Evolutionary conservation across 495 filamentous ascomycete species (phyloP), one percentile per base, ranked within the genome.

Genomic region (Hypoxylon cercidicola): DNA sequence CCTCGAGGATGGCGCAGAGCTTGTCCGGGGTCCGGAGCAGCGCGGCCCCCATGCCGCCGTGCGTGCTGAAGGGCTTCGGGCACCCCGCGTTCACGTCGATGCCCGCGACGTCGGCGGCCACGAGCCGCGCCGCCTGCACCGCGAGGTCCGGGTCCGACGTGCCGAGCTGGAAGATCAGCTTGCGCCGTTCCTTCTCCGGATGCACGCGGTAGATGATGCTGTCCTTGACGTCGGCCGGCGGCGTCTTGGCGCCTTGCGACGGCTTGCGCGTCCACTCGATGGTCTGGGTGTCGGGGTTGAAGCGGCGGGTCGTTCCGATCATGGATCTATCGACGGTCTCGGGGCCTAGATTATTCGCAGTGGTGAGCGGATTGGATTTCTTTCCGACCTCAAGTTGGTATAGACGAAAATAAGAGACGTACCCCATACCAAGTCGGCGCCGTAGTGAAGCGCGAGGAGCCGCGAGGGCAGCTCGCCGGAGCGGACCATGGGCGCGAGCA

Each of bases 41-140:
- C 2, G 93, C 95, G 0, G 96, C 95, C 25, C 96, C 96, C 95
- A 98, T 99, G 35, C 95, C 96, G 34, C 92, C 90, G 56, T 81
- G 82, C 10, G 93, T 96, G 63, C 88, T 92, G 75, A 99, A 99
- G 3, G 96, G 93, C 77, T 98, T 99, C 0, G 95, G 95, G 75
- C 95, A 99, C 4, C 95, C 95, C 4, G 94, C 91, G 79, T 99
- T 99, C 55, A 99, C 89, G 74, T 98, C 95, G 59, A 99, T 97
- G 37, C 96, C 95, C 0, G 88, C 87, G 0, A 98, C 94, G 75
- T 98, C 90, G 4, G 77, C 82, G 0, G 92, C 96, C 9, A 99
- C 90, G 5, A 97, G 71, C 60, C 86, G 85, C 1, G 93, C 93
- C 0, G 94, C 93, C 69, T 88, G 80, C 0, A 98, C 93, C 4